Conservation (phyloP, 148 eudicot species). For the Linanthus parryae region DNA sequence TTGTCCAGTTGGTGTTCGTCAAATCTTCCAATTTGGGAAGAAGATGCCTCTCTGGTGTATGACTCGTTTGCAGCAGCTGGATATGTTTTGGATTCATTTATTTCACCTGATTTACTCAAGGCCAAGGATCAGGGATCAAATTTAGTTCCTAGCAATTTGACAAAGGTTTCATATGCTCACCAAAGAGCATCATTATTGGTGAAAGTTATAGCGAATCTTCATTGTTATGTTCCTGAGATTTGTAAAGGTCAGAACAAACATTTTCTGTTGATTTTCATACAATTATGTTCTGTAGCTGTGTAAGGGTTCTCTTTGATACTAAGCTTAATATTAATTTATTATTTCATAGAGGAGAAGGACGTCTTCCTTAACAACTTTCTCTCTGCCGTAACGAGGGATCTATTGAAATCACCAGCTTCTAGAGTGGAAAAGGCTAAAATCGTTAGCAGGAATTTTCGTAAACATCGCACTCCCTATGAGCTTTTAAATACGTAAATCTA, state of each 20-base stretch:
- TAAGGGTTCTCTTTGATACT: slow-evolving; percentile 7
- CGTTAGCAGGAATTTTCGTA: slow-evolving; percentile 75
- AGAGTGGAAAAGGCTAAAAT: slow-evolving; percentile 41
- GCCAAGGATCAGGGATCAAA: slow-evolving; percentile 30
- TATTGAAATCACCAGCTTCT: slow-evolving; percentile 27
- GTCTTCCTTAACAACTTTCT: slow-evolving; percentile 75
- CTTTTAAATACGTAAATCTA: not conserved
- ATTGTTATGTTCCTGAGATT: slow-evolving; percentile 88
- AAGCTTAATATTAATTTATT: slow-evolving; percentile 9
- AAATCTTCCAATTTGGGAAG: slow-evolving; percentile 61
- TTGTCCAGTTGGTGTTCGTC: slow-evolving; percentile 95
- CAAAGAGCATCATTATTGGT: slow-evolving; percentile 83
- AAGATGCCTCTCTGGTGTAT: slow-evolving; percentile 69
- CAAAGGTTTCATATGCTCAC: slow-evolving; percentile 75
- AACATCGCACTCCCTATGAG: slow-evolving; percentile 9
- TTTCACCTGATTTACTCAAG: slow-evolving; percentile 21
- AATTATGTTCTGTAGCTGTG: no score
- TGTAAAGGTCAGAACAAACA: slow-evolving; percentile 57
- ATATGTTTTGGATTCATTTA: slow-evolving; percentile 43
- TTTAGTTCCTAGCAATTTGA: slow-evolving; percentile 33
- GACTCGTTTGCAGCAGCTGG: slow-evolving; percentile 61
- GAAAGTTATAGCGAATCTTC: slow-evolving; percentile 95
- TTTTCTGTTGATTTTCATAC: no score
- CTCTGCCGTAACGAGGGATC: slow-evolving; percentile 46
- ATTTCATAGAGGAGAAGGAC: slow-evolving; percentile 76